Percentiles rank a stretch among this genome's conserved stretches.
Evolutionary conservation across 1,284 basidiomycete species (phyloP).

Genomic region (Heterobasidion parviporum): DNA sequence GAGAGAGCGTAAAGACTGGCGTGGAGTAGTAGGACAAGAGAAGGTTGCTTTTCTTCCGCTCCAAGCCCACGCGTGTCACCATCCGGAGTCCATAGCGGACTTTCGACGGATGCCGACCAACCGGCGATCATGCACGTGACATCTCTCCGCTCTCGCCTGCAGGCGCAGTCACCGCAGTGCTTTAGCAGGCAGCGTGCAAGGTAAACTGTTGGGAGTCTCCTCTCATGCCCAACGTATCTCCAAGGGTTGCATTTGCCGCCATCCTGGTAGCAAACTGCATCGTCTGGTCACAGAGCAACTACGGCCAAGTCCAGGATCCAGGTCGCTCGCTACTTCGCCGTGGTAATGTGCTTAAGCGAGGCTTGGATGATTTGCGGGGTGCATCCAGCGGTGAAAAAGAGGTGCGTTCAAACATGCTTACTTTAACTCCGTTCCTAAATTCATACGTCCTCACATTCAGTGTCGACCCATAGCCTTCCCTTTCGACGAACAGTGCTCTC

Average conservation of each 20-base stretch:
- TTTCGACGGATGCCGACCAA: neutral
- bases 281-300: constrained; percentile 59
- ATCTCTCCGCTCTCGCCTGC: neutral
- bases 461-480: constrained; percentile 55
- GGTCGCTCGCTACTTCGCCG: constrained; percentile 9
- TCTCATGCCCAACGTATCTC: constrained; percentile 29
- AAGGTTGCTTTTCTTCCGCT: neutral
- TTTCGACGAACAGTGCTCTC: constrained; percentile 50
- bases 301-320: constrained; percentile 27
- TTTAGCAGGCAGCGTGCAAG: no score
- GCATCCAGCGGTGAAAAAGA: neutral
- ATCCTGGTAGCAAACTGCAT: constrained; percentile 46
- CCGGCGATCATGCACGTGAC: neutral
- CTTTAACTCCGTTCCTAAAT: neutral
- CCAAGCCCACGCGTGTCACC: neutral
- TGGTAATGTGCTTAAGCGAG: constrained; percentile 13
- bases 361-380: constrained; percentile 5
- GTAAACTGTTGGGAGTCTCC: no score
- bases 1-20: neutral
- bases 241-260: constrained; percentile 41
- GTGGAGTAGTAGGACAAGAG: neutral
- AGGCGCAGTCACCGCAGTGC: no score
- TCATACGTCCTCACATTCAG: constrained; percentile 22
- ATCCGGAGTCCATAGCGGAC: neutral
- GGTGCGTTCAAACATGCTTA: neutral